These are phyloP conservation scores for Dothistroma pini DNA, from an alignment of 2,329 filamentous ascomycete genomes.

Conservation along the genomic window DNA sequence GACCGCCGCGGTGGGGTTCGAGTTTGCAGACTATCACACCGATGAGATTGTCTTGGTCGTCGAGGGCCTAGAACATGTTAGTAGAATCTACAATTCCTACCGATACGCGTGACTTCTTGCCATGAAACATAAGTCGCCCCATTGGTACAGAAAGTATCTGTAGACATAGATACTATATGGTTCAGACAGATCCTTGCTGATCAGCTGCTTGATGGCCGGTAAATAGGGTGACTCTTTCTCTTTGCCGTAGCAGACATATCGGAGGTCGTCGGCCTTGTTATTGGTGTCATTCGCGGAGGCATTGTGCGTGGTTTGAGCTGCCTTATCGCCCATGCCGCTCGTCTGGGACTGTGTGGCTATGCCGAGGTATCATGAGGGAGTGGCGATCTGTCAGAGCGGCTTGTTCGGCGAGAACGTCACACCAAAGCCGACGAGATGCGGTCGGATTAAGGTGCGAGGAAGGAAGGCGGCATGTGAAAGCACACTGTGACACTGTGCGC, in stretches of 20 bases:
- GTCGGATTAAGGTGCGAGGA: not conserved
- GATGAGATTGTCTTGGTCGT: constrained; percentile 62
- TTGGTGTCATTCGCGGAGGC: not conserved
- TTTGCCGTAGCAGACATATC: constrained; percentile 58
- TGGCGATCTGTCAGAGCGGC: not conserved
- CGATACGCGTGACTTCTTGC: constrained; percentile 44
- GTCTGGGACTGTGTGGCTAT: not conserved
- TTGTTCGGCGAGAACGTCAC: not conserved
- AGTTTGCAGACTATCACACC: constrained; percentile 95
- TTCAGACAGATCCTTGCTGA: constrained; percentile 94
- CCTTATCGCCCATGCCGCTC: constrained; percentile 3
- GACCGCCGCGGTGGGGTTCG: constrained; percentile 81
- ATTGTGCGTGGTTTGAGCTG: constrained; percentile 11
- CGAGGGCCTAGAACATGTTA: constrained; percentile 44
- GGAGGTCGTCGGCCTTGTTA: constrained; percentile 20
- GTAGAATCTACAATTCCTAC: not conserved
- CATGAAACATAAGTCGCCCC: constrained; percentile 96
- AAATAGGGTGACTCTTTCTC: constrained; percentile 65
- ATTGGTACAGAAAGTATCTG: constrained; percentile 96
- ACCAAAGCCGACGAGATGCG: not conserved
- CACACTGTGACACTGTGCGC: no score
- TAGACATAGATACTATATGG: constrained; percentile 99
- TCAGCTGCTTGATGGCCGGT: constrained; percentile 82
- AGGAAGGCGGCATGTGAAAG: no score
- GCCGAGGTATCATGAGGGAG: not conserved